Evolutionary conservation across 2,329 filamentous ascomycete species (phyloP), one percentile per base, ranked within the genome.

Genomic region (Tolypocladium inflatum): DNA sequence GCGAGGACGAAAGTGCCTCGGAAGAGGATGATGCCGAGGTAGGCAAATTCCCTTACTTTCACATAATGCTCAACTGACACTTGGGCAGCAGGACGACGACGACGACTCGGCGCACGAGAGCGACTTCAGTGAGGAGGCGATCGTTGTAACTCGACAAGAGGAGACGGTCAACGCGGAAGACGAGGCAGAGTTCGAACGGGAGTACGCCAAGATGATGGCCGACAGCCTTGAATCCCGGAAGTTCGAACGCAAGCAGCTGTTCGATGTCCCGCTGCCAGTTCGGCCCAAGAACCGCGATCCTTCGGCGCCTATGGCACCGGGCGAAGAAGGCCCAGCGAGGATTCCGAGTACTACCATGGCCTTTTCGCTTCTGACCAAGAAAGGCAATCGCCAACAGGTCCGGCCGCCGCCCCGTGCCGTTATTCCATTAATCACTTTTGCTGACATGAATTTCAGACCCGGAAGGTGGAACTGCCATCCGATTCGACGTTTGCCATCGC

Each of bases 191-290:
- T 99, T 99, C 70, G 95, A 99, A 69, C 90, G 93, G 66, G 94
- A 97, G 73, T 94, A 96, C 71, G 92, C 94, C 42, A 97, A 96
- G 73, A 89, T 99, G 84, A 97, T 99, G 93, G 84, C 92, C 55
- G 94, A 99, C 73, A 97, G 93, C 75, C 78, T 96, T 66, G 94
- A 99, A 65, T 95, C 93, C 5, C 86, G 94, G 65, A 97, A 96
- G 67, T 96, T 96, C 65, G 94, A 99, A 68, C 89, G 94, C 61
- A 97, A 96, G 74, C 86, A 90, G 35, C 82, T 94, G 55, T 97
- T 99, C 68, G 95, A 99, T 70, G 90, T 97, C n/a, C 91, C 95
- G 1, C 77, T 99, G n/a, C 94, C 94, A 0, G 92, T 99, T 75
- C 88, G 91, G 58, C 71, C 81, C 33, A 86, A 85, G 71, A 78